Evolutionary conservation across 495 filamentous ascomycete genomes (phyloP).

Genomic region (Friedmanniomyces simplex): DNA sequence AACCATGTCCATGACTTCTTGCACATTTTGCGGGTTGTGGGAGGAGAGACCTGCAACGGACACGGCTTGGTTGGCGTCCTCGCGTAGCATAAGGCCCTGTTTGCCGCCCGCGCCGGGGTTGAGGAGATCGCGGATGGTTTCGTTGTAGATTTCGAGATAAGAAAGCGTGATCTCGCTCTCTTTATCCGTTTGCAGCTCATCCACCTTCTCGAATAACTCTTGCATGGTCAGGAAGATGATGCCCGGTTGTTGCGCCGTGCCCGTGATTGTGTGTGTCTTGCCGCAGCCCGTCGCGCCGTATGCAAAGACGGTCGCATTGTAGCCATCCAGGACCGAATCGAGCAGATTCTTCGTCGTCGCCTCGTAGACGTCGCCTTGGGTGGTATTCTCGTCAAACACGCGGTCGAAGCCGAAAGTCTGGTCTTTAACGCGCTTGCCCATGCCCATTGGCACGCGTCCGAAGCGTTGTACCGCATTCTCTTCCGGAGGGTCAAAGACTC

Average conservation of each 20-base stretch:
- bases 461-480: conserved; percentile 92
- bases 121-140: conserved; percentile 92
- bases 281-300: conserved; percentile 97
- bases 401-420: conserved; percentile 95
- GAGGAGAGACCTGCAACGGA: conserved; percentile 87
- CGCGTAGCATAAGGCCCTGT: conserved; percentile 79
- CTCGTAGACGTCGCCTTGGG: conserved; percentile 92
- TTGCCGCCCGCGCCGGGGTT: conserved; percentile 71
- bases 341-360: conserved; percentile 78
- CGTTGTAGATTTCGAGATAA: conserved; percentile 98
- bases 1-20: conserved; percentile 99
- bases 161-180: conserved; percentile 83
- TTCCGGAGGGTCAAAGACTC: conserved; percentile 95
- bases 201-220: conserved; percentile 90
- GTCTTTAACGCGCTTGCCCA: conserved; percentile 91
- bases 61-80: conserved; percentile 89
- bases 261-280: conserved; percentile 92
- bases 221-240: conserved; percentile 99
- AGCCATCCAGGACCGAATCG: conserved; percentile 92
- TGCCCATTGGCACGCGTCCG: conserved; percentile 67
- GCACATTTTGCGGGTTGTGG: conserved; percentile 71
- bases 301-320: conserved; percentile 97
- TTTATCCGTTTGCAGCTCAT: conserved; percentile 76
- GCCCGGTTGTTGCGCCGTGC: conserved; percentile 83
- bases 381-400: conserved; percentile 92